Percentiles rank a stretch among this genome's conserved stretches.
Conservation (phyloP, 441 rosid genomes). For the Manihot esculenta region DNA sequence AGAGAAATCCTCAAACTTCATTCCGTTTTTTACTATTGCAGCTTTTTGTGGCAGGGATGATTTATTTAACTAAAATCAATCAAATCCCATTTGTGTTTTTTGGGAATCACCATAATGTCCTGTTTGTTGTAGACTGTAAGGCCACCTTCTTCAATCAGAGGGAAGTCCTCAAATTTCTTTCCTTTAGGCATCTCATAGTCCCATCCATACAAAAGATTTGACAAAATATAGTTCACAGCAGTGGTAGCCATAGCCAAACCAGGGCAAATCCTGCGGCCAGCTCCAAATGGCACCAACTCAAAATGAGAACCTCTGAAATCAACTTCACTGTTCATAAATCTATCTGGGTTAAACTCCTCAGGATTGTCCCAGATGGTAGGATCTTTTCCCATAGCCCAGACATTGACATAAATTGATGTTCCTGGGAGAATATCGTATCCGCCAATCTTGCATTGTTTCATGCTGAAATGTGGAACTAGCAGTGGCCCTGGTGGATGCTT, state of each 20-base stretch:
- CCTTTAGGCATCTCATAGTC: neutral
- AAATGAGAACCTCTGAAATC: constrained; percentile 2
- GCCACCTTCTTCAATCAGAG: constrained; percentile 15
- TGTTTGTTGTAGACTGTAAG: constrained; percentile 8
- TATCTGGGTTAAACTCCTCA: constrained; percentile 17
- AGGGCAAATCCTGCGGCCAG: constrained; percentile 20
- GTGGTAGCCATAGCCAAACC: constrained; percentile 22
- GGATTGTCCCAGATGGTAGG: constrained; percentile 15
- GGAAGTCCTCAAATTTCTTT: constrained; percentile 15
- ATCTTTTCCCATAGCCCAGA: constrained; percentile 16
- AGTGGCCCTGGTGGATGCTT: neutral
- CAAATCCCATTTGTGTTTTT: constrained; percentile 8
- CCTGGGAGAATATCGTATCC: constrained; percentile 12
- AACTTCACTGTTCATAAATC: constrained; percentile 7
- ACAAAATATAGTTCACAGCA: constrained; percentile 11
- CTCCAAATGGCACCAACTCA: neutral
- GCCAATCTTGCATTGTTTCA: neutral
- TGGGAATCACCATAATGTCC: neutral
- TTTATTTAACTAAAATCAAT: no score
- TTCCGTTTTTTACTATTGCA: no score
- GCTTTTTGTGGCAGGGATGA: no score
- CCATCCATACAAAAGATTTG: constrained; percentile 14
- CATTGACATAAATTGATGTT: constrained; percentile 10
- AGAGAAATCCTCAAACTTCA: no score
- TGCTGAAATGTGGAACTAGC: neutral